Evolutionary conservation across 2,329 filamentous ascomycete species (phyloP).

Genomic region (Pseudogymnoascus sp.): DNA sequence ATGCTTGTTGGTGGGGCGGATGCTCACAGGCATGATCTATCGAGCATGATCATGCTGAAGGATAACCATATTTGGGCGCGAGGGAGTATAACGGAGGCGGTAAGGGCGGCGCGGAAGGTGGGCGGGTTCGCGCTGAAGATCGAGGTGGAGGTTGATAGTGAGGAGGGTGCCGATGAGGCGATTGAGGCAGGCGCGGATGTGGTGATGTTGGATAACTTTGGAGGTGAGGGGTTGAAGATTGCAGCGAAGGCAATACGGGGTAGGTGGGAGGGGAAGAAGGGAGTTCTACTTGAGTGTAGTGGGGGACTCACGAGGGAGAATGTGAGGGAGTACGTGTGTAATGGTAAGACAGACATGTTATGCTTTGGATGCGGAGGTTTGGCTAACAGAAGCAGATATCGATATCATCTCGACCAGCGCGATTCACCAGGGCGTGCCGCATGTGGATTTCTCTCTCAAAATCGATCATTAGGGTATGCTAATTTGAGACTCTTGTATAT

Average conservation of each 20-base stretch:
- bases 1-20: conserved; percentile 94
- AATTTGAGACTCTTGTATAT: conserved; percentile 1
- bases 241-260: conserved; percentile 72
- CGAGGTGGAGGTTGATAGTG: conserved; percentile 88
- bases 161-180: conserved; percentile 85
- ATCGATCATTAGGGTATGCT: conserved; percentile 46
- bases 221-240: conserved; percentile 65
- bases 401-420: conserved; percentile 95
- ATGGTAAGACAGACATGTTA: conserved; percentile 45
- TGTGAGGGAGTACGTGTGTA: conserved; percentile 71
- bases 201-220: conserved; percentile 97
- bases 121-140: conserved; percentile 90
- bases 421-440: conserved; percentile 90
- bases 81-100: conserved; percentile 78
- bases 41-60: conserved; percentile 97
- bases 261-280: conserved; percentile 66
- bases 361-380: conserved; percentile 19
- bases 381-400: conserved; percentile 54
- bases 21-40: conserved; percentile 83
- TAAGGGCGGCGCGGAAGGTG: conserved; percentile 72
- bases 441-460: conserved; percentile 95
- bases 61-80: conserved; percentile 97
- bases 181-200: conserved; percentile 88
- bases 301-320: conserved; percentile 84
- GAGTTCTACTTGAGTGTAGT: conserved; percentile 85